Base-by-base conservation (phyloP, 306 rosid species). In the Quercus robur region DNA sequence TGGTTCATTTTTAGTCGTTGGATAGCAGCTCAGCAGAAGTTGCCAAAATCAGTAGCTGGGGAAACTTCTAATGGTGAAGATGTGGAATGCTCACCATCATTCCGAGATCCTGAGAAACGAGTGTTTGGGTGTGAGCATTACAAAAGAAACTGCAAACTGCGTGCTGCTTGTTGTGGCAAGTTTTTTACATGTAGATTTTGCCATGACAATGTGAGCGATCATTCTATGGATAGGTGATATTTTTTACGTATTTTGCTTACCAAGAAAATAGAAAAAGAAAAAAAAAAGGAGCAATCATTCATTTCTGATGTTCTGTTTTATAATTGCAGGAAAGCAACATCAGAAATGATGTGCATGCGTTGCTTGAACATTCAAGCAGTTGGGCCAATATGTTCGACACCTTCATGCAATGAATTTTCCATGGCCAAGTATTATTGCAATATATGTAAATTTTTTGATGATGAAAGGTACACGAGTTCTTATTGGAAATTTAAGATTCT, bases 191-290 rank as follows among this genome's bases (percentile, higher is more conserved):
- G 99, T 87, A 90, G 99, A 80, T 96, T 90, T 92, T 96, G 98
- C 85, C 99, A 96, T 81, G 98, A 96, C 85, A 96, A 93, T 89
- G 97, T 93, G 76, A 96, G 97, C 82, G 98, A 96, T 80, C 99
- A 96, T 86, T 93, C 97, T 38, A 93, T 96, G 98, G 99, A 96
- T 82, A 93, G 99, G 99, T 96, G 88, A 86, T 28, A 57, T 74
- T 77, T 56, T 75, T 55, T 3, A 5, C 4, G 13, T 49, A 49
- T 49, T 13, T 49, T 49, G 17, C 54, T 49, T 49, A 49, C 17
- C 54, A 49, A 49, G 5, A 49, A 12, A 41, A 49, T 1, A 49
- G 4, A 49, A 3, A 13, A 41, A 7, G 8, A 12, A 49, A 12
- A 3, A 49, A 49, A 49, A 49, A 3, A 3, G 15, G 15, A 49